These are phyloP conservation scores for Adansonia gregorii DNA, from an alignment of 441 rosid species.

Conservation along the genomic window DNA sequence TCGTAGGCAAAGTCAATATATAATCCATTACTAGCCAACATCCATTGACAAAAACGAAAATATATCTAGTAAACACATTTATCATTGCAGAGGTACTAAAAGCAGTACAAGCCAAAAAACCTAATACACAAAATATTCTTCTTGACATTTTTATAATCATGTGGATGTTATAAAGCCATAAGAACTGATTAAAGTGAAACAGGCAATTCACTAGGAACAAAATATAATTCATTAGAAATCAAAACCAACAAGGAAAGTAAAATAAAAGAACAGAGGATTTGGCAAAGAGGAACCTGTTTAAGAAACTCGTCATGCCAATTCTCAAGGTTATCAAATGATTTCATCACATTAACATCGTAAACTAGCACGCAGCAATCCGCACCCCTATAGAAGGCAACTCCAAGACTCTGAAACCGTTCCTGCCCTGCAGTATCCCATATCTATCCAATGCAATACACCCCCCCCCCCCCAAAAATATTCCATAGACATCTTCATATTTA, in stretches of 20 bases:
- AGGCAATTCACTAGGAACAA: background rate
- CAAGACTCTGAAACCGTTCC: slow-evolving; percentile 95
- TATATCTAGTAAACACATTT: background rate
- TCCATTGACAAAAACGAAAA: background rate
- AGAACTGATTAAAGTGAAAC: background rate
- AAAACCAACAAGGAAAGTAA: background rate
- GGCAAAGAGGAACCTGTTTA: slow-evolving; percentile 57
- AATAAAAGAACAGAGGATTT: slow-evolving; percentile 1
- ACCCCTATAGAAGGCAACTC: slow-evolving; percentile 93
- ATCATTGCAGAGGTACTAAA: background rate
- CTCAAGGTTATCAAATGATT: slow-evolving; percentile 86
- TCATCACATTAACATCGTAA: slow-evolving; percentile 83
- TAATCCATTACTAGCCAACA: slow-evolving; percentile 1
- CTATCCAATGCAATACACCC: slow-evolving; percentile 39
- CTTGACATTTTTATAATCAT: background rate
- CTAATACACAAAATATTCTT: background rate
- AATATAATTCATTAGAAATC: background rate
- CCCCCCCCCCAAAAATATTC: background rate
- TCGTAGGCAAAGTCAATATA: background rate
- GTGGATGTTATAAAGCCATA: background rate
- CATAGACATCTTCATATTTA: background rate
- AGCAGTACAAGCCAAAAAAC: background rate
- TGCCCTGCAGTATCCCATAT: slow-evolving; percentile 99
- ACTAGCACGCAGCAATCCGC: slow-evolving; percentile 98
- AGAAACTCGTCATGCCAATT: slow-evolving; percentile 97